A percentile compares a stretch with the other conserved stretches of the same genome.
These are phyloP conservation scores for Xylariaceae sp. DNA, from an alignment of 2,329 filamentous ascomycete genomes.

Conservation along the genomic window DNA sequence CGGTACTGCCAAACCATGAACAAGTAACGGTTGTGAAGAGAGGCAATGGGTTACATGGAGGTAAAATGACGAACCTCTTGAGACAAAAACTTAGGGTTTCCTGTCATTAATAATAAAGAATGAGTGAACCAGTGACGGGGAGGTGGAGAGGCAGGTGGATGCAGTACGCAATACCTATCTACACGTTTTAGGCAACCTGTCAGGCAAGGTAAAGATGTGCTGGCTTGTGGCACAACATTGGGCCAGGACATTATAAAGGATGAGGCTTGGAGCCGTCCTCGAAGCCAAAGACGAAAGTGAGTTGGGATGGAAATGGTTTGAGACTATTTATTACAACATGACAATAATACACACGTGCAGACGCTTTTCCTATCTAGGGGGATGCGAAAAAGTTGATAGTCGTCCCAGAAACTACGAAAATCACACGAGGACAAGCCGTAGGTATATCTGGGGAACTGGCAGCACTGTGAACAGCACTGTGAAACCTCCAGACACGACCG, in stretches of 20 bases:
- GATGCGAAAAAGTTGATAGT: constrained; percentile 11
- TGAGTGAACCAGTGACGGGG: constrained; percentile 4
- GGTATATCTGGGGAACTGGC: too few relatives aligned
- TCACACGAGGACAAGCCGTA: constrained; percentile 7
- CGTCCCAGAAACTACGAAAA: constrained; percentile 3
- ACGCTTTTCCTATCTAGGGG: too few relatives aligned
- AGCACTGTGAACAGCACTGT: constrained; percentile 10
- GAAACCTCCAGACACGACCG: background rate
- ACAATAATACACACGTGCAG: too few relatives aligned
- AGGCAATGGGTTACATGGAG: too few relatives aligned
- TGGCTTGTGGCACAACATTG: constrained; percentile 17
- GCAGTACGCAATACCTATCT: background rate
- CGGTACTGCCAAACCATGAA: too few relatives aligned
- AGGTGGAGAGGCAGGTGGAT: constrained; percentile 16
- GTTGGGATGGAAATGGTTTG: too few relatives aligned
- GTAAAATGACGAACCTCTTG: background rate
- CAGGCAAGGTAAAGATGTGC: constrained; percentile 14
- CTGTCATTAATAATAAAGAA: constrained; percentile 1
- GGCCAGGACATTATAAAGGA: background rate
- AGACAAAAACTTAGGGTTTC: background rate
- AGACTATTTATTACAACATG: too few relatives aligned
- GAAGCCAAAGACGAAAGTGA: too few relatives aligned
- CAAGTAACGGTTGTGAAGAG: too few relatives aligned
- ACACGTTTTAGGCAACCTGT: background rate
- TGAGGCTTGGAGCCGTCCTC: too few relatives aligned